Base-by-base conservation (phyloP, 495 filamentous ascomycete species). In the Penicillium parvum region DNA sequence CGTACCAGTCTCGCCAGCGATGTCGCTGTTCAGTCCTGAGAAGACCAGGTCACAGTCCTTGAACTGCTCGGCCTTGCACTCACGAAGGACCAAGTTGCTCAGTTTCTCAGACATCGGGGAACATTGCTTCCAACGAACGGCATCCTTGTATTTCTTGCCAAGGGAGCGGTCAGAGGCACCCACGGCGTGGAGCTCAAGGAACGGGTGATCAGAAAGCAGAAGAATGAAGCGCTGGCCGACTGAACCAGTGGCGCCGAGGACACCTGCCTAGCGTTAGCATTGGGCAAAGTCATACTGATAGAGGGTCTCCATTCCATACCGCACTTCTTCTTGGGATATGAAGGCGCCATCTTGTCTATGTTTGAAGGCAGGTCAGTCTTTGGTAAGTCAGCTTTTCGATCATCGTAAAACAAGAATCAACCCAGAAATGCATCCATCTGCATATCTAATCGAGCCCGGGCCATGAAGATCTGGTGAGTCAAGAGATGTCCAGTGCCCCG, bases 191-290 rank as follows among this genome's bases (percentile, higher is more conserved):
- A 92, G 77, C 27, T 76, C 74, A 48, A 92, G 78, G 62, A 81
- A 76, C 2, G 88, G 86, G 63, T 94, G 88, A 25, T 83, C 75
- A 28, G 84, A 81, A 44, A 92, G 81, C 17, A 92, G 74, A 1
- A 92, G 76, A 56, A 90, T 88, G 56, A 92, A 92, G 47, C 87
- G 78, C 65, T 91, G 87, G 37, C 88, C 88, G 16, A 91, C 88
- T 3, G 85, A 89, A 48, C 88, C 88, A 15, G 69, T 73, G 47
- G 69, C 69, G 48, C 68, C 67, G 28, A 71, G 57, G 42, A 72
- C 61, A 67, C 66, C 64, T 73, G 43, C 30, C 37, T 7, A 7
- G 36, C n/a, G 49, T 68, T 28, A 62, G 49, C 16, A 38, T 14
- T 33, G 25, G n/a, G 18, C 11, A 40, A 29, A 11, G 16, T 38